Evolutionary conservation across 352 stramenopile species (phyloP).

Genomic region (Pythium aristosporum): DNA sequence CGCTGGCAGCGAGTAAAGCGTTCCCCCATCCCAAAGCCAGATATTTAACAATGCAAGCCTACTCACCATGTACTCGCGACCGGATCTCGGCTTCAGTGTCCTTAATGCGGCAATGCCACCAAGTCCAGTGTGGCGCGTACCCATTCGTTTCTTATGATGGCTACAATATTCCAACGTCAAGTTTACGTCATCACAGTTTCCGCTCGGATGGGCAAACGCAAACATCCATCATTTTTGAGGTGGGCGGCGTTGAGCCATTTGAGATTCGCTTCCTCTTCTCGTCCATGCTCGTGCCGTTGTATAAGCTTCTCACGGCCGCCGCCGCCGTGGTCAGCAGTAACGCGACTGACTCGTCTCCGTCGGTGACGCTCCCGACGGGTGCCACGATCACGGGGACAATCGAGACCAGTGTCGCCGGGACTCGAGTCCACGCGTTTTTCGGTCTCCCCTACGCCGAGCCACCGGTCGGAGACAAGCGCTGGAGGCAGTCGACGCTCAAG

Average conservation of each 20-base stretch:
- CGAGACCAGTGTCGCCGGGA: not conserved
- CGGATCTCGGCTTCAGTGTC: too few relatives aligned
- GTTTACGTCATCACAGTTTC: not conserved
- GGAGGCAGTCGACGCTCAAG: too few relatives aligned
- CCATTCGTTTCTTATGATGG: too few relatives aligned
- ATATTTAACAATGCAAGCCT: not conserved
- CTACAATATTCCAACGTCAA: too few relatives aligned
- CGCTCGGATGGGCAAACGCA: not conserved
- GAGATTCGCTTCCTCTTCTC: not conserved
- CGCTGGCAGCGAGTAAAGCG: not conserved
- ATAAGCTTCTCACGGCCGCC: not conserved
- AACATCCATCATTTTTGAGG: not conserved
- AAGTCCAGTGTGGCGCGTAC: too few relatives aligned
- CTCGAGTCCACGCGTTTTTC: not conserved
- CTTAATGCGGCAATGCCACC: too few relatives aligned
- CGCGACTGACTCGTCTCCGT: not conserved
- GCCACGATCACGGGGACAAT: not conserved
- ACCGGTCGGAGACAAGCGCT: too few relatives aligned
- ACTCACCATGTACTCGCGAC: too few relatives aligned
- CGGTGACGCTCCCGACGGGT: not conserved
- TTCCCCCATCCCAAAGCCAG: not conserved
- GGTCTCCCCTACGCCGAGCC: not conserved
- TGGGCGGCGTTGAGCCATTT: not conserved
- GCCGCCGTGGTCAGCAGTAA: not conserved
- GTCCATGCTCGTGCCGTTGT: conserved; percentile 2